These are phyloP conservation scores for Suillus subluteus DNA, from an alignment of 768 basidiomycete genomes.

Conservation along the genomic window DNA sequence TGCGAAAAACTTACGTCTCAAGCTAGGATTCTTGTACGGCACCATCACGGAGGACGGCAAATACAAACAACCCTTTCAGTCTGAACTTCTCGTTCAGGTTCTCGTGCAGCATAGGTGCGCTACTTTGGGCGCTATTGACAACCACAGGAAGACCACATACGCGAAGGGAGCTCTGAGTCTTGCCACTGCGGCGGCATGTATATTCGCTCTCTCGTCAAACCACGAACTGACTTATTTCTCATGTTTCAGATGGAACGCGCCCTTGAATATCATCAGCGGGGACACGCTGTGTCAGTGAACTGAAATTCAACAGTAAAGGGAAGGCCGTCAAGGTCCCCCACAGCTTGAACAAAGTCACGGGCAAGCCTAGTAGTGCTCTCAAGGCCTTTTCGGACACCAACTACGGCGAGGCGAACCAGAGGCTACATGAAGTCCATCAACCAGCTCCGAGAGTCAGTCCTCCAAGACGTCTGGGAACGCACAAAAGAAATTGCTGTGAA, in stretches of 20 bases:
- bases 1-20: neutral
- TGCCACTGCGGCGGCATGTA: slow-evolving; percentile 9
- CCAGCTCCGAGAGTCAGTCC: neutral
- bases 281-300: neutral
- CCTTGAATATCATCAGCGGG: slow-evolving; percentile 2
- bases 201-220: neutral
- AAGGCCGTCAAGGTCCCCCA: neutral
- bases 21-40: neutral
- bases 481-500: neutral
- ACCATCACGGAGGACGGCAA: neutral
- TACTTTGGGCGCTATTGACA: neutral
- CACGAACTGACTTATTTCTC: neutral
- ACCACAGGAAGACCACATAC: neutral
- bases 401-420: neutral
- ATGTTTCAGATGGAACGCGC: slow-evolving; percentile 14
- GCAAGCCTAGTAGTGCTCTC: neutral
- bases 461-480: neutral
- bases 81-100: slow-evolving; percentile 11
- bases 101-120: slow-evolving; percentile 10
- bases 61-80: slow-evolving; percentile 4
- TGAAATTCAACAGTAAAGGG: neutral
- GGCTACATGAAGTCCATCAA: neutral
- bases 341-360: neutral
- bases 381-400: neutral
- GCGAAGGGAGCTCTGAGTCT: slow-evolving; percentile 10